Evolutionary conservation across 148 eudicot genomes (phyloP).

Genomic region (Beta vulgaris): DNA sequence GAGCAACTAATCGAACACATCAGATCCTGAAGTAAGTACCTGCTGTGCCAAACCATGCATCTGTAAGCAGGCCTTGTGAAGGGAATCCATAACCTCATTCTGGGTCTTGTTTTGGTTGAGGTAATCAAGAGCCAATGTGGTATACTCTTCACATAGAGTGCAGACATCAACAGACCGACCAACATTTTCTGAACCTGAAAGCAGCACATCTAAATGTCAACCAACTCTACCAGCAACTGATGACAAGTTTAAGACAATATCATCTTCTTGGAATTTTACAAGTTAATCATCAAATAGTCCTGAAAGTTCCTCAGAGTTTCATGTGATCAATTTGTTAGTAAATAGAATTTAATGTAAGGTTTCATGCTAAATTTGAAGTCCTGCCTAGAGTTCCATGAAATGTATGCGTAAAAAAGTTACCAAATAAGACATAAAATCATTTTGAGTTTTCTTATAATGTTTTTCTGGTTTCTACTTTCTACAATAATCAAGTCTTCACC

Average conservation of each 20-base stretch:
- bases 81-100: slow-evolving; percentile 48
- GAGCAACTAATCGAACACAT: not conserved
- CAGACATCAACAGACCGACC: slow-evolving; percentile 40
- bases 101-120: slow-evolving; percentile 65
- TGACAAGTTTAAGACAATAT: not conserved
- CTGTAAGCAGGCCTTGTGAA: slow-evolving; percentile 65
- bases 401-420: not conserved
- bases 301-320: not conserved
- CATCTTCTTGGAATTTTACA: not conserved
- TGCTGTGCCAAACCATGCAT: slow-evolving; percentile 47
- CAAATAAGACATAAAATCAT: not conserved
- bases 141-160: slow-evolving; percentile 68
- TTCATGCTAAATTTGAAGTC: not conserved
- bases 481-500: not conserved
- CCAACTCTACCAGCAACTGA: not conserved
- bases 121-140: slow-evolving; percentile 53
- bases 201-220: not conserved
- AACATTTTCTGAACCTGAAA: slow-evolving; percentile 28
- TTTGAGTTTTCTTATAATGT: not conserved
- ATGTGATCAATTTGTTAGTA: no score
- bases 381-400: not conserved
- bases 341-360: not conserved
- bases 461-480: not conserved
- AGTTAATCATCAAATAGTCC: no score
- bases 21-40: slow-evolving; percentile 33